Percentiles rank a stretch among this genome's conserved stretches.
Conservation (phyloP, 768 basidiomycete species). For the Mycena alexandri region DNA sequence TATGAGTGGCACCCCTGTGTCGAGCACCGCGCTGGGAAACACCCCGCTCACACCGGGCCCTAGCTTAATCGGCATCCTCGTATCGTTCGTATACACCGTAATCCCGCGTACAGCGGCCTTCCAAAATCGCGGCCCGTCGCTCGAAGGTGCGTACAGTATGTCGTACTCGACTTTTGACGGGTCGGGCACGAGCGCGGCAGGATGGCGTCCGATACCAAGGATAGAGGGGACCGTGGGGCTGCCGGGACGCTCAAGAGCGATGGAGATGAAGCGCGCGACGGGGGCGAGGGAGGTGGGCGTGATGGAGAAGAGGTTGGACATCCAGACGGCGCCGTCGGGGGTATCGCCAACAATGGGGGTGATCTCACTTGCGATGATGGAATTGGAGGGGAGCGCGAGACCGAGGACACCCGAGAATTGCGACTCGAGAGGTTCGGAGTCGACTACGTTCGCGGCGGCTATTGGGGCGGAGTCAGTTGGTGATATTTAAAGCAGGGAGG, state of each 20-base stretch:
- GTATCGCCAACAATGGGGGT: constrained; percentile 61
- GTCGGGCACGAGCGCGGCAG: constrained; percentile 62
- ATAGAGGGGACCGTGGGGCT: constrained; percentile 66
- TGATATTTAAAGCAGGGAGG: not conserved
- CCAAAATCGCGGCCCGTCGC: constrained; percentile 71
- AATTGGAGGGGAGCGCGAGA: constrained; percentile 80
- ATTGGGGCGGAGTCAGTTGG: not conserved
- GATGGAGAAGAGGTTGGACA: constrained; percentile 80
- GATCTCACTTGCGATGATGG: constrained; percentile 68
- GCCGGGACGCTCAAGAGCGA: constrained; percentile 78
- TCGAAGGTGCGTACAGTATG: constrained; percentile 49
- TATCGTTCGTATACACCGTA: constrained; percentile 60
- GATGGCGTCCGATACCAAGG: constrained; percentile 80
- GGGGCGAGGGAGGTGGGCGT: constrained; percentile 67
- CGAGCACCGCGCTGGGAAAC: constrained; percentile 76
- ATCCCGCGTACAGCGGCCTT: constrained; percentile 68
- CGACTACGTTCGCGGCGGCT: constrained; percentile 72
- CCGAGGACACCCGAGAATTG: constrained; percentile 79
- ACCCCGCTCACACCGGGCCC: constrained; percentile 48
- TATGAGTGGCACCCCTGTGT: constrained; percentile 78
- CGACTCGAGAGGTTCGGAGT: constrained; percentile 67
- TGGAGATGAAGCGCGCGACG: constrained; percentile 71
- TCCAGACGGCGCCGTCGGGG: constrained; percentile 75
- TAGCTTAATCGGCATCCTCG: constrained; percentile 28
- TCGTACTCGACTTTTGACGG: constrained; percentile 66